Base-by-base conservation (phyloP, 2,329 filamentous ascomycete genomes). In the Stachybotrys chartarum region DNA sequence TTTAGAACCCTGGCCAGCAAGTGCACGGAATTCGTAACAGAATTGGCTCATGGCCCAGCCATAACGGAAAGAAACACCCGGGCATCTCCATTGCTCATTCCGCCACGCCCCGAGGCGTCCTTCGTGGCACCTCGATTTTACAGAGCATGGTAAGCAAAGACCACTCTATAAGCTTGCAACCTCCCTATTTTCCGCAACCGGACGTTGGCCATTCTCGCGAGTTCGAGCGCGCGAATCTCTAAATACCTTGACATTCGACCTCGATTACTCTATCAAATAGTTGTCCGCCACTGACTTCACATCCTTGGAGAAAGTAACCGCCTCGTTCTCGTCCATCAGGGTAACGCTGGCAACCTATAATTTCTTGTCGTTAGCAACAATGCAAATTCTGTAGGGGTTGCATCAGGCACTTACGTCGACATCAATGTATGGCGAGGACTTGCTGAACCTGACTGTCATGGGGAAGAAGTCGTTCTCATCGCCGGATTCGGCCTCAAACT, bases 381-480 rank as follows among this genome's bases (percentile, higher is more conserved):
- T 14, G 16, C 47, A 45, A 24, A 10, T 42, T 42, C 35, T 42
- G 45, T 18, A 7, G 16, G 8, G 18, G 7, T 39, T n/a, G 24
- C 18, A 30, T 17, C 7, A 12, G 12, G 7, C 16, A 82, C 88
- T 86, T 79, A 97, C 93, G 75, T 97, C 91, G 60, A 99, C 90
- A 65, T 97, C 91, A 52, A 97, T 82, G 71, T 90, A 96, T 31
- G 94, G 93, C 56, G 81, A 84, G 47, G 84, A 82, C 81, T 96
- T 97, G 60, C 84, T 86, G 74, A 99, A 99, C 54, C 86, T 83
- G 58, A 97, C 86, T 54, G 83, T 87, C 92, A 99, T 97, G 1
- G 94, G 94, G 85, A 99, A 99, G 77, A 97, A 97, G 64, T 97
- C 92, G 55, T 90, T 87, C 69, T 97, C 94, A 62, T 92, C 90